Evolutionary conservation across 2,329 filamentous ascomycete species (phyloP), one percentile per base, ranked within the genome.

Genomic region (Didymella segeticola): DNA sequence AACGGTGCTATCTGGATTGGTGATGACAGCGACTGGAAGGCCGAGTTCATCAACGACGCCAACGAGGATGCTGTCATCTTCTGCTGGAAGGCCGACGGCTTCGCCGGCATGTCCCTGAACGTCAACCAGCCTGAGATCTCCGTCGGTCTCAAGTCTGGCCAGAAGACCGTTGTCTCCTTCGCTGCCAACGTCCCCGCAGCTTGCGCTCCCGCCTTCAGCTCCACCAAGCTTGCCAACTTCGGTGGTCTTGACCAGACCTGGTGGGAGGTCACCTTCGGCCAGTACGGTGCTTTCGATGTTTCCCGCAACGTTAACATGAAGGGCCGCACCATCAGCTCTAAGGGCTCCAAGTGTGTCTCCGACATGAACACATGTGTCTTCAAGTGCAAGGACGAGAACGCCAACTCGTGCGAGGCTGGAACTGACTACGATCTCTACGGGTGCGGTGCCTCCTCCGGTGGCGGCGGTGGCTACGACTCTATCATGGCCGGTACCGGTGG

Each of bases 271-370:
- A 79, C 71, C 50, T 77, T 75, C 30, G 74, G 73, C 37, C n/a
- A 51, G 9, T 34, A 20, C 38, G 77, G 76, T 57, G 74, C 72
- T 31, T 74, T 78, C 51, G 75, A 80, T 58, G 69, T 80, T 47
- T 78, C 75, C 31, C 73, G 77, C 29, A 71, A 78, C 57, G 71
- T 79, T 66, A 77, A 78, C 68, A 80, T 78, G 77, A 58, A 62
- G 42, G 79, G 79, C 29, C 67, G 72, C 60, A 54, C 31, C 42
- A 78, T 80, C 69, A 65, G 61, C 45, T 68, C 74, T 49, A 71
- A 73, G 45, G 69, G 67, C 45, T 70, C 68, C 55, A 73, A 77
- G 54, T 81, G 79, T 66, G 62, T 66, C 11, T 72, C 75, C 29
- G 69, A 77, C 61, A 75, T 79, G 73, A 51, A 69, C 17, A 71